Conservation (phyloP, 2,329 filamentous ascomycete genomes). For the Acrocalymma vagum region DNA sequence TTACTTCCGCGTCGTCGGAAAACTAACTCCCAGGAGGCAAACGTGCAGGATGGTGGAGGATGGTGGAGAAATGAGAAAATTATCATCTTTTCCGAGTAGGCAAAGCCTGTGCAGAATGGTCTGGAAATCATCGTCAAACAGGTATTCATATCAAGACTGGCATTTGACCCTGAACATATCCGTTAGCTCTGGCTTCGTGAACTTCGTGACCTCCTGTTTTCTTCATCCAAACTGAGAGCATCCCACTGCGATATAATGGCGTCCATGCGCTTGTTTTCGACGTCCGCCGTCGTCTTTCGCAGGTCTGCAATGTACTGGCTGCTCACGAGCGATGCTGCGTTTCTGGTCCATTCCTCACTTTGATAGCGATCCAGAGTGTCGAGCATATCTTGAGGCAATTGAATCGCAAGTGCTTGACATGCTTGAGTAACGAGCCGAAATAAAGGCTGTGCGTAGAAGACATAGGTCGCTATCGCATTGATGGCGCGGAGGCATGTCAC, state of each 20-base stretch:
- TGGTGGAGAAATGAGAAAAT: no score
- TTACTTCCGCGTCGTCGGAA: no score
- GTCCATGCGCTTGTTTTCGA: slow-evolving; percentile 36
- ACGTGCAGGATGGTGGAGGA: no score
- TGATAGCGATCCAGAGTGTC: slow-evolving; percentile 27
- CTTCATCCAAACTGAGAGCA: slow-evolving; percentile 22
- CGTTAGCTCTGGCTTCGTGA: no score
- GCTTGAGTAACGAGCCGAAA: slow-evolving; percentile 38
- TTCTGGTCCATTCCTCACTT: slow-evolving; percentile 41
- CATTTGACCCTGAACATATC: no score
- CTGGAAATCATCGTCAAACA: no score
- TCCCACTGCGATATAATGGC: slow-evolving; percentile 38
- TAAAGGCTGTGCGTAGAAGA: slow-evolving; percentile 38
- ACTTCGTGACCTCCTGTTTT: no score
- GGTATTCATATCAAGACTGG: no score
- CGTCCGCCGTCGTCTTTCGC: slow-evolving; percentile 17
- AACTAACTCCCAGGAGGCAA: no score
- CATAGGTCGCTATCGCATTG: slow-evolving; percentile 27
- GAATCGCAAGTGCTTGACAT: slow-evolving; percentile 28
- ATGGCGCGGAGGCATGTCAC: slow-evolving; percentile 37
- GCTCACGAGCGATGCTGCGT: slow-evolving; percentile 32
- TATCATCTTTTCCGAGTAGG: no score
- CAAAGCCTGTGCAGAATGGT: no score
- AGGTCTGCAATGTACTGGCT: slow-evolving; percentile 41
- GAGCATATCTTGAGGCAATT: slow-evolving; percentile 29